Evolutionary conservation across 768 basidiomycete species (phyloP), one percentile per base, ranked within the genome.

Genomic region (Arthromyces matolae): DNA sequence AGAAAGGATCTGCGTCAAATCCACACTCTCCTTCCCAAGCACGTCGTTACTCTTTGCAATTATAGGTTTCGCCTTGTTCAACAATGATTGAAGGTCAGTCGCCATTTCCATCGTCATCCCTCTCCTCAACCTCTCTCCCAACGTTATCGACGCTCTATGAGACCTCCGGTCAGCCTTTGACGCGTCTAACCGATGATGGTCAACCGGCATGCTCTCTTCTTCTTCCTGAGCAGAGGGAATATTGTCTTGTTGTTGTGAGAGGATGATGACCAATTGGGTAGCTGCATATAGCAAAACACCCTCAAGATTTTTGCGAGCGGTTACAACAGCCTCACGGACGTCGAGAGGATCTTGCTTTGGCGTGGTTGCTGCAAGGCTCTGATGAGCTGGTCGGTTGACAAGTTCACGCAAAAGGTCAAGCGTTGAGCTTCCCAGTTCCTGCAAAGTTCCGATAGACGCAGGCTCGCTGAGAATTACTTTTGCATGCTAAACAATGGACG

Each of bases 91-190:
- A 51, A 91, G 54, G 62, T 91, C 89, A 1, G 75, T 73, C 32
- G 80, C 82, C 77, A 90, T 81, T 67, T 91, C 89, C 1, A 84
- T 85, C 7, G 84, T 84, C 83, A 89, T 83, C 0, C 86, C 87
- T 51, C 88, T 69, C 57, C 88, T 69, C 55, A 88, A 54, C 28
- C 84, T 70, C 51, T 86, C 83, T 49, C 83, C 80, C 64, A 88
- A 64, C 36, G 78, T 71, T 59, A 75, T 61, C 41, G 77, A 72
- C 42, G 73, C 61, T 51, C 80, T 61, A 13, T 71, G 63, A 14
- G 67, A 66, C 39, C 75, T 63, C 4, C 79, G 69, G 46, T 60
- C 66, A 37, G 48, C 34, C 42, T 60, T 58, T 10, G 50, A 39
- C 4, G 28, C 50, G 14, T 68, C 66, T 20, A 57, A 19, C 14